phyloP scores from a whole-genome alignment of 768 basidiomycete genomes.

The Pholiota microspora region DNA sequence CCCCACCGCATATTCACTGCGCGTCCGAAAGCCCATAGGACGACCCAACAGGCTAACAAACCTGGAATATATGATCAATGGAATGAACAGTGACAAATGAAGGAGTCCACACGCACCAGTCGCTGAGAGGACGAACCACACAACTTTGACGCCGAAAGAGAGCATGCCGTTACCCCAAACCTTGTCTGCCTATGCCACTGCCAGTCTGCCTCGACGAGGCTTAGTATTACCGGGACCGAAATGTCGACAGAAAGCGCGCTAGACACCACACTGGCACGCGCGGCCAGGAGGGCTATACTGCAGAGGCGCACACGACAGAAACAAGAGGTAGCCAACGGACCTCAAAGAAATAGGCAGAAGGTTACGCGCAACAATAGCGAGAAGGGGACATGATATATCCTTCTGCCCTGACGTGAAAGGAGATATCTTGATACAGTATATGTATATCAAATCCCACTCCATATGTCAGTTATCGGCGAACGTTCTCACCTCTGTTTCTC shows the following conservation, averaged over 20 bases:
- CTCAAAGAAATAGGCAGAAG: not conserved
- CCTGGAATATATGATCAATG: conserved; percentile 31
- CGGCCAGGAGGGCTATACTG: not conserved
- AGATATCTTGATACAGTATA: not conserved
- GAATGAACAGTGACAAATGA: not conserved
- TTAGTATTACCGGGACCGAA: too few species aligned
- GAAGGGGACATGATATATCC: not conserved
- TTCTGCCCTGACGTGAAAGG: not conserved
- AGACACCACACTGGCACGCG: too few species aligned
- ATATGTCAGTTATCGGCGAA: not conserved
- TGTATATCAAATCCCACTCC: not conserved
- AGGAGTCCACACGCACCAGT: conserved; percentile 36
- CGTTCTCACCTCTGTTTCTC: not conserved
- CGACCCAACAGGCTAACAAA: conserved; percentile 46
- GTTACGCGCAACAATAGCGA: not conserved
- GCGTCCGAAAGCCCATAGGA: conserved; percentile 43
- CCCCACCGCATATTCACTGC: conserved; percentile 46
- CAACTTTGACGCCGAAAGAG: conserved; percentile 51
- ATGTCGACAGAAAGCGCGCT: too few species aligned
- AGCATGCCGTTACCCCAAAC: conserved; percentile 37
- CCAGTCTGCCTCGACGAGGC: not conserved
- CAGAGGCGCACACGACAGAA: not conserved
- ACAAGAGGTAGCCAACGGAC: not conserved
- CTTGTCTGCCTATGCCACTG: not conserved
- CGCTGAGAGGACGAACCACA: conserved; percentile 58